Percentiles rank a stretch among this genome's conserved stretches.
These are phyloP conservation scores for Phialocephala subalpina DNA, from an alignment of 2,329 filamentous ascomycete species.

Conservation along the genomic window DNA sequence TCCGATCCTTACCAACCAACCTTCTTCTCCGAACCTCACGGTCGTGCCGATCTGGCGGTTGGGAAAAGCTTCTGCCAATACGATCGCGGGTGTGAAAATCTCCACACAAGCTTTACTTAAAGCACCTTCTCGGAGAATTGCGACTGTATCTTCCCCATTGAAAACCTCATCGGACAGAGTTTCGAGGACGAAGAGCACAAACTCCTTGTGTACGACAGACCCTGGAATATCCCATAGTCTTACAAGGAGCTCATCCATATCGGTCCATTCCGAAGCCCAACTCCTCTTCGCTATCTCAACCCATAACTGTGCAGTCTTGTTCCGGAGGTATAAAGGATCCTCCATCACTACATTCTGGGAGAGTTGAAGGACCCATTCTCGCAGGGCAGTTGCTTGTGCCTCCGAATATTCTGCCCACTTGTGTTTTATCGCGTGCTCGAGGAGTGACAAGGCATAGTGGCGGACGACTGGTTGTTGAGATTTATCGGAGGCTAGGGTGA, in stretches of 20 bases:
- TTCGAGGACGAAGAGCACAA: constrained; percentile 89
- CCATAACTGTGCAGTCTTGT: constrained; percentile 95
- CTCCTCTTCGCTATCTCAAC: constrained; percentile 91
- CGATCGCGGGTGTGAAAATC: constrained; percentile 83
- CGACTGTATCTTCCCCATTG: constrained; percentile 86
- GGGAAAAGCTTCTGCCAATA: constrained; percentile 80
- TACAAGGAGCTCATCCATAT: constrained; percentile 88
- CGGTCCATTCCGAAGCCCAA: constrained; percentile 92
- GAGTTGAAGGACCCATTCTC: constrained; percentile 81
- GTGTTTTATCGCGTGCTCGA: constrained; percentile 90
- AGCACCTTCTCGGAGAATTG: constrained; percentile 81
- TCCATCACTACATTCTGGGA: constrained; percentile 73
- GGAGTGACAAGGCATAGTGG: constrained; percentile 90
- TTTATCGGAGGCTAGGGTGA: constrained; percentile 78
- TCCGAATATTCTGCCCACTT: constrained; percentile 78
- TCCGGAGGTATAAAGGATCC: constrained; percentile 85
- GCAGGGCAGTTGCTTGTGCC: constrained; percentile 73
- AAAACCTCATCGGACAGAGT: constrained; percentile 95
- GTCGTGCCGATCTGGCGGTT: constrained; percentile 69
- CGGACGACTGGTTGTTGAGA: constrained; percentile 82
- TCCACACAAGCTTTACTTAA: constrained; percentile 92
- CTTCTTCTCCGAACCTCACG: constrained; percentile 80
- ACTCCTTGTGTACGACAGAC: constrained; percentile 74
- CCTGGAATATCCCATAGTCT: constrained; percentile 80
- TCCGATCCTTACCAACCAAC: constrained; percentile 84